Evolutionary conservation across 495 filamentous ascomycete species (phyloP).

Genomic region (Neurospora cerealis): DNA sequence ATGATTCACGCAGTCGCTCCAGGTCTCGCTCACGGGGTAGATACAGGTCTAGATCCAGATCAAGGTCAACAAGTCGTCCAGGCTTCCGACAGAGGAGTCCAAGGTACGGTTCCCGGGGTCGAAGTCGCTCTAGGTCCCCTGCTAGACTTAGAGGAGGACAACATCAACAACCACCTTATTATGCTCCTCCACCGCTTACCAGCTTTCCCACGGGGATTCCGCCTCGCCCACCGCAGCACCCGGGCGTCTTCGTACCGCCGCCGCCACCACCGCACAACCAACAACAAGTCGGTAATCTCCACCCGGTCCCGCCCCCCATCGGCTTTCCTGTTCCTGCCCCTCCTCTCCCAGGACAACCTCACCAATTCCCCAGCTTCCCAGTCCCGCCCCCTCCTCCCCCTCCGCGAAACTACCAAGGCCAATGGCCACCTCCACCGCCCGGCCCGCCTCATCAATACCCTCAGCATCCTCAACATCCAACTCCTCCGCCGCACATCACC

Average conservation of each 20-base stretch:
- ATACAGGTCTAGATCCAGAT: conserved; percentile 30
- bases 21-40: conserved; percentile 19
- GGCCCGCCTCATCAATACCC: not conserved
- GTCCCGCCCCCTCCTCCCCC: conserved; percentile 10
- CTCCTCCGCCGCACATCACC: not conserved
- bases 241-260: not conserved
- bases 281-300: not conserved
- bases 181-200: not conserved
- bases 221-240: not conserved
- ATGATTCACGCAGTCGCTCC: conserved; percentile 3
- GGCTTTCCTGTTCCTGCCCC: conserved; percentile 3
- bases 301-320: not conserved
- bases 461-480: not conserved
- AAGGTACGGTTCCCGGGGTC: not conserved
- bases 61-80: conserved; percentile 23
- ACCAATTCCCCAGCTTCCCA: conserved; percentile 17
- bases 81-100: conserved; percentile 15
- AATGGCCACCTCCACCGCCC: not conserved
- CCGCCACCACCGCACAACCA: not conserved
- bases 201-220: not conserved
- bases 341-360: conserved; percentile 14
- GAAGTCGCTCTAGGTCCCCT: not conserved
- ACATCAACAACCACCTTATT: not conserved
- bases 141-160: not conserved
- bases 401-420: not conserved